Conservation (phyloP, 2,329 filamentous ascomycete genomes). For the Botrytis tulipae region DNA sequence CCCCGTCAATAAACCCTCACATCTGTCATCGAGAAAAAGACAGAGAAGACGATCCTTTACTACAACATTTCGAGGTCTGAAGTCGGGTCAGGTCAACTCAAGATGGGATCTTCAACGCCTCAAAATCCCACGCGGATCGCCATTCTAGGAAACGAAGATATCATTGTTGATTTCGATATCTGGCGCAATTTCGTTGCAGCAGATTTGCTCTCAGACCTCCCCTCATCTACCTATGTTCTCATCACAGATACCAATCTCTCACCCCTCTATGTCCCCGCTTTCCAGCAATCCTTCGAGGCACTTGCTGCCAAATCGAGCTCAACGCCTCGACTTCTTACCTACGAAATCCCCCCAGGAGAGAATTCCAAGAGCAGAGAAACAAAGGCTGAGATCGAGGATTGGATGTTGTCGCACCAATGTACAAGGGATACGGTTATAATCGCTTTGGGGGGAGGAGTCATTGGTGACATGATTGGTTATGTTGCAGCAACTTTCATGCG, state of each 20-base stretch:
- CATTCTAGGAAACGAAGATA: conserved; percentile 86
- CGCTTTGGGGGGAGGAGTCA: conserved; percentile 91
- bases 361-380: conserved; percentile 90
- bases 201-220: conserved; percentile 74
- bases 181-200: conserved; percentile 79
- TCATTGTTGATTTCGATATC: conserved; percentile 87
- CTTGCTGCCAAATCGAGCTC: conserved; percentile 42
- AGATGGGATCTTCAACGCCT: conserved; percentile 32
- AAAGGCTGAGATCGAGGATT: conserved; percentile 95
- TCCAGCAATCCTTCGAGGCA: conserved; percentile 63
- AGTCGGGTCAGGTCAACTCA: conserved; percentile 8
- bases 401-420: conserved; percentile 90
- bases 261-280: conserved; percentile 75
- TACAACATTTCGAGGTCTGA: not conserved
- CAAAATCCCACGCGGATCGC: conserved; percentile 58
- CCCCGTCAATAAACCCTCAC: not conserved
- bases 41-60: not conserved
- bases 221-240: conserved; percentile 90
- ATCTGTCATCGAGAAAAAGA: not conserved
- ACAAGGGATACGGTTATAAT: conserved; percentile 93
- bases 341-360: conserved; percentile 86
- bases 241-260: conserved; percentile 94
- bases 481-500: conserved; percentile 99
- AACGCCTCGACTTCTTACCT: conserved; percentile 72
- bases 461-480: conserved; percentile 97